A percentile compares a stretch with the other conserved stretches of the same genome.
These are phyloP conservation scores for Cercis canadensis DNA, from an alignment of 306 rosid species.

Conservation along the genomic window DNA sequence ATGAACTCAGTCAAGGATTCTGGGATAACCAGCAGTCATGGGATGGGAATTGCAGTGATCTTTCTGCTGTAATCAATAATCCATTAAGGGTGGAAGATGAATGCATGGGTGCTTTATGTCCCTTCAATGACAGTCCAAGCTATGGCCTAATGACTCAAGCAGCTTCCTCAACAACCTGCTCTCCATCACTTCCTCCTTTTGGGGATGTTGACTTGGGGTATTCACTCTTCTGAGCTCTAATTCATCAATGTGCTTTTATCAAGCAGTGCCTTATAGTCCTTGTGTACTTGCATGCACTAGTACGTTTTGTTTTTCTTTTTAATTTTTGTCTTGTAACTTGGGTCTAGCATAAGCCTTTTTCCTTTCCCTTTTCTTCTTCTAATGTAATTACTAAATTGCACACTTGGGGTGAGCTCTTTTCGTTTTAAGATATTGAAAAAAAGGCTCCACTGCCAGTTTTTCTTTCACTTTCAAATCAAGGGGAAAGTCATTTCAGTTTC, in stretches of 20 bases:
- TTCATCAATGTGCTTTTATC: conserved; percentile 30
- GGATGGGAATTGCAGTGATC: conserved; percentile 66
- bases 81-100: conserved; percentile 55
- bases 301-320: too few species aligned
- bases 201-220: conserved; percentile 76
- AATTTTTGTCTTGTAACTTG: conserved; percentile 44
- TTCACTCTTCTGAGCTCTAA: conserved; percentile 51
- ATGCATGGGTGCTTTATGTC: conserved; percentile 60
- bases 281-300: conserved; percentile 47
- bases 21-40: conserved; percentile 56
- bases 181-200: conserved; percentile 61
- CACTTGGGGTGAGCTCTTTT: conserved; percentile 38
- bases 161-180: conserved; percentile 57
- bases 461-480: conserved; percentile 45
- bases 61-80: conserved; percentile 58
- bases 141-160: conserved; percentile 48
- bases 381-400: conserved; percentile 47
- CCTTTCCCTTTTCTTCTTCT: conserved; percentile 27
- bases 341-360: conserved; percentile 41
- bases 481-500: conserved; percentile 28
- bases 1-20: conserved; percentile 57
- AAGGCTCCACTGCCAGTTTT: not conserved
- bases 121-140: conserved; percentile 50
- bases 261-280: conserved; percentile 18
- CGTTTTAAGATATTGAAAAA: conserved; percentile 15